A percentile compares a stretch with the other conserved stretches of the same genome.
Conservation (phyloP, 2,329 filamentous ascomycete genomes). For the Trichoderma semiorbis region DNA sequence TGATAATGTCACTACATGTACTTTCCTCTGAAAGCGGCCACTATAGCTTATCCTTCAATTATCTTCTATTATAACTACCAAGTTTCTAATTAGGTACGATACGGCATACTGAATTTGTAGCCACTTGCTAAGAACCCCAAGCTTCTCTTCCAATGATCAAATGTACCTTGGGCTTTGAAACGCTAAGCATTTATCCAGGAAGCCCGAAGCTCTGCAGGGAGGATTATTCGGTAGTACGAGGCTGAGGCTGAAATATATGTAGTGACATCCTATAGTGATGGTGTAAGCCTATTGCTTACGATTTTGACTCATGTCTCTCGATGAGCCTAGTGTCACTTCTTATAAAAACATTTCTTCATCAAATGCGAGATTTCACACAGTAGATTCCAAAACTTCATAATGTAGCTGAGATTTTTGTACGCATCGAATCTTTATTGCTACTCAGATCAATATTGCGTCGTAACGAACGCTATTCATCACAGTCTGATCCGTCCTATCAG, state of each 20-base stretch:
- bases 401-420: rapidly evolving
- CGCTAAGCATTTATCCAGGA: not conserved
- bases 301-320: not conserved
- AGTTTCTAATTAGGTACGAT: no score
- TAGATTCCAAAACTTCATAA: not conserved
- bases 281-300: not conserved
- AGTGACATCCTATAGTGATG: not conserved
- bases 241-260: not conserved
- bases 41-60: no score
- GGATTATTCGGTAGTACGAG: not conserved
- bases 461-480: not conserved
- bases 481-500: not conserved
- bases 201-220: not conserved
- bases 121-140: no score
- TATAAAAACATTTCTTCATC: not conserved
- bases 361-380: rapidly evolving
- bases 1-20: no score
- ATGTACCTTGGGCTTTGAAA: no score
- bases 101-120: no score
- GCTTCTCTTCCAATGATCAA: no score
- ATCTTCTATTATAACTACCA: no score
- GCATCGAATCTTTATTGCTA: not conserved
- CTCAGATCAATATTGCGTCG: not conserved
- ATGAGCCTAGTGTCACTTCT: not conserved
- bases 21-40: no score